A percentile compares a stretch with the other conserved stretches of the same genome.
Evolutionary conservation across 1,284 basidiomycete genomes (phyloP).

Genomic region (Cryptococcus amylolentus): DNA sequence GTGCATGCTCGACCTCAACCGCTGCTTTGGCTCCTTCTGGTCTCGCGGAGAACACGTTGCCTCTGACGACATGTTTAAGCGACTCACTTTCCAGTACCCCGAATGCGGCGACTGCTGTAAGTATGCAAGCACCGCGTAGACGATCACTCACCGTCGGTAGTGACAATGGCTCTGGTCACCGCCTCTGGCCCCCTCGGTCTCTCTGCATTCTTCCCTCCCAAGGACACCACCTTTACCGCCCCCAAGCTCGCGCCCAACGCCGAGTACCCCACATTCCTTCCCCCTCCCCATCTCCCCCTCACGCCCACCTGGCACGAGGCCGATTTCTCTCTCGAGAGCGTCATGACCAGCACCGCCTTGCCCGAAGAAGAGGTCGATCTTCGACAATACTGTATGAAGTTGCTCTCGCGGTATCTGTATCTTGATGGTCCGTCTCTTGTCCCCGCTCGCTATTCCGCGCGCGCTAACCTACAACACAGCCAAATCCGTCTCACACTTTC

Average conservation of each 20-base stretch:
- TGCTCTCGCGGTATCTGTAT: slow-evolving; percentile 54
- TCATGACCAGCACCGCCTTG: slow-evolving; percentile 37
- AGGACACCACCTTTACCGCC: slow-evolving; percentile 22
- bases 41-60: slow-evolving; percentile 22
- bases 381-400: slow-evolving; percentile 49
- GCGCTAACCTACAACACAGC: slow-evolving; percentile 3
- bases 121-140: slow-evolving; percentile 19
- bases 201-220: slow-evolving; percentile 53
- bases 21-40: slow-evolving; percentile 49
- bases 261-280: slow-evolving; percentile 19
- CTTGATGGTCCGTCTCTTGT: slow-evolving; percentile 26
- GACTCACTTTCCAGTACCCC: slow-evolving; percentile 52
- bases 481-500: slow-evolving; percentile 38
- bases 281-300: slow-evolving; percentile 52
- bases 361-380: slow-evolving; percentile 45
- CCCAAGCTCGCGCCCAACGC: slow-evolving; percentile 6
- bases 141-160: slow-evolving; percentile 27
- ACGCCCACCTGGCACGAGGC: slow-evolving; percentile 50
- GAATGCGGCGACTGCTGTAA: slow-evolving; percentile 56
- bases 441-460: neutral
- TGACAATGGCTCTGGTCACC: slow-evolving; percentile 53
- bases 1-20: slow-evolving; percentile 41
- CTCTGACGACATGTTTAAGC: slow-evolving; percentile 53
- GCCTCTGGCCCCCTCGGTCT: slow-evolving; percentile 53
- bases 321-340: slow-evolving; percentile 51